Conservation (phyloP, 1,284 basidiomycete genomes). For the Ceratobasidium theobromae region DNA sequence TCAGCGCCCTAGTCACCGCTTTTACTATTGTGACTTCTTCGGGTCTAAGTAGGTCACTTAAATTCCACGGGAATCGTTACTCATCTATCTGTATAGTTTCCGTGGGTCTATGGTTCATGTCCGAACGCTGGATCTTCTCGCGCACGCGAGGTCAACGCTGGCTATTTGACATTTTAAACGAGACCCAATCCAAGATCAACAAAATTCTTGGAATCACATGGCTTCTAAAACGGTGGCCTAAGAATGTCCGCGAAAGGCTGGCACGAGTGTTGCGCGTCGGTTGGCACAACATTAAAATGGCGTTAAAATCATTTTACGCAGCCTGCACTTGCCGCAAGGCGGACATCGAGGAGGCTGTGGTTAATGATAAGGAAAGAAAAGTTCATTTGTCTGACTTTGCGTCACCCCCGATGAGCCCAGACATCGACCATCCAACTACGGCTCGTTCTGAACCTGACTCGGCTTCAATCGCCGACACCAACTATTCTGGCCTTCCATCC, state of each 20-base stretch:
- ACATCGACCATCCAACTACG: background rate
- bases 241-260: conserved; percentile 18
- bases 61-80: background rate
- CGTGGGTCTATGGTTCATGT: conserved; percentile 75
- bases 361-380: conserved; percentile 2
- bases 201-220: conserved; percentile 45
- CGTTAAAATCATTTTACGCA: background rate
- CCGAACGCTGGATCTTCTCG: conserved; percentile 69
- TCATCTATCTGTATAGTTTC: conserved; percentile 50
- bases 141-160: conserved; percentile 62
- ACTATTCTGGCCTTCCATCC: conserved; percentile 36
- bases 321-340: conserved; percentile 9
- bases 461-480: conserved; percentile 9
- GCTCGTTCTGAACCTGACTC: conserved; percentile 1
- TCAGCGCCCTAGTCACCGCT: conserved; percentile 69
- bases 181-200: conserved; percentile 50
- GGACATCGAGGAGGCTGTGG: too few relatives aligned
- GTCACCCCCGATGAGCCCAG: background rate
- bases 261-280: background rate
- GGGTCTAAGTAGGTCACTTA: conserved; percentile 46
- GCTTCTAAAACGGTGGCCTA: conserved; percentile 31
- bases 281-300: background rate
- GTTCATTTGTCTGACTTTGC: background rate
- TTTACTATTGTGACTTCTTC: conserved; percentile 73
- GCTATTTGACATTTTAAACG: conserved; percentile 66